Evolutionary conservation across 139 green algal species (phyloP).

Genomic region (Chlorella sorokiniana): DNA sequence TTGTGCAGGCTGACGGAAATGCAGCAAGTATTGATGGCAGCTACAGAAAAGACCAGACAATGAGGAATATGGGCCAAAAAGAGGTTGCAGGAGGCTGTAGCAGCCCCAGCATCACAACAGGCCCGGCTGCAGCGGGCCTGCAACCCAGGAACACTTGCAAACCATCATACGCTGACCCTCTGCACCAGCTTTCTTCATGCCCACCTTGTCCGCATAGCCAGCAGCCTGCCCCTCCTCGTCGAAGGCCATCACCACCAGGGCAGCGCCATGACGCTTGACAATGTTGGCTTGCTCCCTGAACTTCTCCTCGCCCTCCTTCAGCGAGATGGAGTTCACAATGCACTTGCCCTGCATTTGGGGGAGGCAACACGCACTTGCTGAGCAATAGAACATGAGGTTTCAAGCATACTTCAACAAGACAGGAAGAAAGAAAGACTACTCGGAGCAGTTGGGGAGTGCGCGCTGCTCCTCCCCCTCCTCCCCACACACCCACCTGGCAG

Average conservation of each 20-base stretch:
- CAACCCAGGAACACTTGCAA: no score
- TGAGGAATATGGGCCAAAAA: no score
- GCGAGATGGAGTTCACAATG: constrained; percentile 98
- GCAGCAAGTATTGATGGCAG: neutral
- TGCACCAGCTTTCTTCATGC: neutral
- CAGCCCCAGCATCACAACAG: no score
- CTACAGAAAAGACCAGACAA: neutral
- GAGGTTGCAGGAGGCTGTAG: no score
- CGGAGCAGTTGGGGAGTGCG: neutral
- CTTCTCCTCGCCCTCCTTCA: constrained; percentile 97
- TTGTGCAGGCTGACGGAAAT: no score
- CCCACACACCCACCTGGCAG: constrained; percentile 57
- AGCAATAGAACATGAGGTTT: neutral
- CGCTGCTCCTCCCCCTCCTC: neutral
- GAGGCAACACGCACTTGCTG: neutral
- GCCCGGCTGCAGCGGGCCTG: no score
- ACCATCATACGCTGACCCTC: no score
- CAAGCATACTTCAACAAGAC: neutral
- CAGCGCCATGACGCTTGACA: constrained; percentile 89
- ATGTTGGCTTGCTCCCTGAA: constrained; percentile 86
- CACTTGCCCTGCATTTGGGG: constrained; percentile 84
- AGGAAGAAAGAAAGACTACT: neutral
- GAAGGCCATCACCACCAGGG: constrained; percentile 99
- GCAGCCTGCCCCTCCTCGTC: constrained; percentile 93
- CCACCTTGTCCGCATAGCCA: constrained; percentile 76